phyloP scores from a whole-genome alignment of 1,284 basidiomycete species.

The Mycena sp. region DNA sequence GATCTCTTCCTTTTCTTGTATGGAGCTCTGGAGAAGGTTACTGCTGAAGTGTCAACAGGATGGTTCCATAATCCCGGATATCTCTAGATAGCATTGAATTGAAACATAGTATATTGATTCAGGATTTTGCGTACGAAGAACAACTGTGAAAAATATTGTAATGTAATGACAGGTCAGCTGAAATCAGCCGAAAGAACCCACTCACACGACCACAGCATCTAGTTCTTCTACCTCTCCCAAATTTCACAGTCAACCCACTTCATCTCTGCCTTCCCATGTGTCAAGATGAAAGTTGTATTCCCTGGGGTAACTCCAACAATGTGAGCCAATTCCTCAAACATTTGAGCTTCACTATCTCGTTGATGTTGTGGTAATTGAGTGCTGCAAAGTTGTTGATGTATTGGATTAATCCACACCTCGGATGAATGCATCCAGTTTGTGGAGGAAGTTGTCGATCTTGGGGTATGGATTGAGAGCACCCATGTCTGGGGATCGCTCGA shows the following conservation, averaged over 20 bases:
- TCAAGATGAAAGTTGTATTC: neutral
- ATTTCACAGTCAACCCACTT: constrained; percentile 1
- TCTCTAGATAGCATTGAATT: constrained; percentile 1
- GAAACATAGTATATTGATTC: neutral
- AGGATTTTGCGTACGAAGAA: neutral
- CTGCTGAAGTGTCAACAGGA: constrained; percentile 3
- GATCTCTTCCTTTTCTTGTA: constrained; percentile 29
- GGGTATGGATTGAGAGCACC: neutral
- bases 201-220: too few species aligned
- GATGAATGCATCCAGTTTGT: neutral
- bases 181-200: too few species aligned
- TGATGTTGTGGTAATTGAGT: constrained; percentile 1
- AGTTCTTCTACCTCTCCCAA: too few species aligned
- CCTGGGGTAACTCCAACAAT: neutral
- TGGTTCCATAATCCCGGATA: constrained; percentile 33
- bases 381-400: neutral
- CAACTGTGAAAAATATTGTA: neutral
- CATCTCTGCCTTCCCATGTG: neutral
- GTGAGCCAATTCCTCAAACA: neutral
- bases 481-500: constrained; percentile 4
- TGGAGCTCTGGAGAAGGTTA: constrained; percentile 25
- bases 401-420: neutral
- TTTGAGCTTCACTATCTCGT: neutral
- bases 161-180: too few species aligned
- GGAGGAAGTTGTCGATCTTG: constrained; percentile 8